Evolutionary conservation across 2,329 filamentous ascomycete genomes (phyloP).

Genomic region (Ascosphaera aggregata): DNA sequence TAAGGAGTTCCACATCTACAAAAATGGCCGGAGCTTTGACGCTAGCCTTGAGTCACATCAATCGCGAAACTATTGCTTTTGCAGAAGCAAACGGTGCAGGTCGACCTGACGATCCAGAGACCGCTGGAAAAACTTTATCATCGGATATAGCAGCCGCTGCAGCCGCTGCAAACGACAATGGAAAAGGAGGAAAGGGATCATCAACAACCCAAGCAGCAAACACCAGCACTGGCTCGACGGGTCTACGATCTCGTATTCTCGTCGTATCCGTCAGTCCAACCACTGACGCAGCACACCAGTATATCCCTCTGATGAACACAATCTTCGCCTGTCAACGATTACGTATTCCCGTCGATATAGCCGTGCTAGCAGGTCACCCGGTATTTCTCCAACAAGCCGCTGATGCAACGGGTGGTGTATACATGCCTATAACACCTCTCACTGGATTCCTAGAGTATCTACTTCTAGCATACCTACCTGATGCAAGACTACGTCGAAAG

Average conservation of each 20-base stretch:
- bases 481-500: conserved; percentile 36
- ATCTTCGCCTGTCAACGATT: conserved; percentile 88
- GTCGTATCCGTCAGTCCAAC: conserved; percentile 79
- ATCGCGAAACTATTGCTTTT: conserved; percentile 50
- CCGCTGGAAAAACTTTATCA: too few relatives aligned
- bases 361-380: conserved; percentile 62
- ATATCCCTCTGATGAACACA: conserved; percentile 96
- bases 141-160: too few relatives aligned
- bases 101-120: too few relatives aligned
- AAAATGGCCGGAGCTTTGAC: conserved; percentile 82
- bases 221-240: conserved; percentile 8
- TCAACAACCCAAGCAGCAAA: conserved; percentile 11
- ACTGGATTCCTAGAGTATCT: conserved; percentile 70
- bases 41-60: conserved; percentile 71
- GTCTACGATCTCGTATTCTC: conserved; percentile 60
- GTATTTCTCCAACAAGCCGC: conserved; percentile 87
- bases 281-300: conserved; percentile 65
- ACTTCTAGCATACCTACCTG: conserved; percentile 79
- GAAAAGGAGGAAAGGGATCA: too few relatives aligned
- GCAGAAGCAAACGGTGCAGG: conserved; percentile 30
- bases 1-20: conserved; percentile 39
- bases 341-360: conserved; percentile 74
- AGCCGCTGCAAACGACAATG: too few relatives aligned
- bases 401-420: conserved; percentile 47
- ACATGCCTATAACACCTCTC: conserved; percentile 38